Percentiles rank a stretch among this genome's conserved stretches.
These are phyloP conservation scores for Sphaerulina musiva DNA, from an alignment of 2,329 filamentous ascomycete genomes.

Conservation along the genomic window DNA sequence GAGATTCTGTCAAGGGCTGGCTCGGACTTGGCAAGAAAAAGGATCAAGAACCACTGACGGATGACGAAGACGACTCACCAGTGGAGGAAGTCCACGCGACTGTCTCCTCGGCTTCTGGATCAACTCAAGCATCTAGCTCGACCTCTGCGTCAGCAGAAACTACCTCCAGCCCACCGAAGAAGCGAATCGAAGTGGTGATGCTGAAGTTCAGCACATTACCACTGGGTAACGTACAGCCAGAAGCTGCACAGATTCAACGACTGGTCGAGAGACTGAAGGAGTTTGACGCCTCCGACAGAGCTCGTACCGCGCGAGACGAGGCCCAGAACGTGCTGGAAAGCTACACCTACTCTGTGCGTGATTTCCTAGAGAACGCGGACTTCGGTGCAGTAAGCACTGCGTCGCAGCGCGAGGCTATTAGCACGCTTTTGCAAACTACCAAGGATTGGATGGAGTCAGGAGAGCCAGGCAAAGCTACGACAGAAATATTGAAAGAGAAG, in stretches of 20 bases:
- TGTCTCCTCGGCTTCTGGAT: conserved; percentile 24
- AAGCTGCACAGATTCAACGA: conserved; percentile 53
- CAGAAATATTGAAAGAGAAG: conserved; percentile 67
- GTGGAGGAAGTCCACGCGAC: conserved; percentile 38
- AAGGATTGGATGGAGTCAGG: conserved; percentile 78
- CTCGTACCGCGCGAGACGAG: conserved; percentile 72
- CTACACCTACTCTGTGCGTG: conserved; percentile 82
- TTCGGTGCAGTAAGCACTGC: conserved; percentile 68
- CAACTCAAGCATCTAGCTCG: conserved; percentile 33
- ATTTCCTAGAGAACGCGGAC: conserved; percentile 68
- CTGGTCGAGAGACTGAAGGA: conserved; percentile 65
- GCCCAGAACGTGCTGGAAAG: conserved; percentile 86
- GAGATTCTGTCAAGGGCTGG: conserved; percentile 91
- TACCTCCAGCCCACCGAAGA: conserved; percentile 42
- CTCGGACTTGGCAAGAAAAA: conserved; percentile 93
- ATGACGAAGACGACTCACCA: conserved; percentile 44
- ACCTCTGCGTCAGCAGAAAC: conserved; percentile 43
- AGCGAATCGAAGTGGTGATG: conserved; percentile 47
- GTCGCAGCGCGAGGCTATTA: conserved; percentile 59
- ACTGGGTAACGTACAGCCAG: conserved; percentile 49
- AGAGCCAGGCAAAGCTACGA: conserved; percentile 69
- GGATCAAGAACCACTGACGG: conserved; percentile 65
- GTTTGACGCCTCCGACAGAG: conserved; percentile 79
- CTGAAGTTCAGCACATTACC: conserved; percentile 43
- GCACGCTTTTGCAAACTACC: conserved; percentile 59